Base-by-base conservation (phyloP, 768 basidiomycete genomes). In the Termitomyces sp. region DNA sequence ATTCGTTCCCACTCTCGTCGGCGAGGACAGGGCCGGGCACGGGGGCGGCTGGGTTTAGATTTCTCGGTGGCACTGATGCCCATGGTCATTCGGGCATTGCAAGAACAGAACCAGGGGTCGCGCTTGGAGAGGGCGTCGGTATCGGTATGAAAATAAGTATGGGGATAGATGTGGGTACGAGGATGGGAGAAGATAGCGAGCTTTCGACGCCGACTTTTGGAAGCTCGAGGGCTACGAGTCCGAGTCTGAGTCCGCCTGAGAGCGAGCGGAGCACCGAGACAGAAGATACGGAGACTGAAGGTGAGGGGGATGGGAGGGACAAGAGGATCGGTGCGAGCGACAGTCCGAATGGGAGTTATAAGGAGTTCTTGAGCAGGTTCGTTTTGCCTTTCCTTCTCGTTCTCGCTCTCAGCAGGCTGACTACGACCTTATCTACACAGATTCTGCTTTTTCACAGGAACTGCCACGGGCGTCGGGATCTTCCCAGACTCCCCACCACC, bases 361-460 rank as follows among this genome's bases (percentile, higher is more conserved):
- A 74, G 58, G 77, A 81, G 57, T 83, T 91, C 58, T 66, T 91
- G 56, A 81, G 82, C 69, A 83, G 76, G 88, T 88, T 62, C 45
- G 83, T 27, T n/a, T 21, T 40, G n/a, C 27, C 25, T 34, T 42
- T 41, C 7, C 30, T n/a, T 32, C 30, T 41, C 25, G 1, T 10
- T 16, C 10, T 14, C 10, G 16, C 19, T 27, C 2, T 14, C n/a
- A n/a, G 12, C 3, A 27, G 27, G 27, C n/a, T 54, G 10, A 35
- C 12, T 12, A 34, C 21, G 28, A 14, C 5, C 42, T 21, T 30
- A 34, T 51, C 56, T 45, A 23, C 40, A 52, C 28, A 91, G 89
- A 63, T 91, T 87, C 69, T 91, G 89, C 73, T 91, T 91, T 71
- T 91, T 81, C 70, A 91, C 89, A 3, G 80, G 76, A 34, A 65